Evolutionary conservation across 345 rosid genomes (phyloP).

Genomic region (Bruguiera gymnorhiza): DNA sequence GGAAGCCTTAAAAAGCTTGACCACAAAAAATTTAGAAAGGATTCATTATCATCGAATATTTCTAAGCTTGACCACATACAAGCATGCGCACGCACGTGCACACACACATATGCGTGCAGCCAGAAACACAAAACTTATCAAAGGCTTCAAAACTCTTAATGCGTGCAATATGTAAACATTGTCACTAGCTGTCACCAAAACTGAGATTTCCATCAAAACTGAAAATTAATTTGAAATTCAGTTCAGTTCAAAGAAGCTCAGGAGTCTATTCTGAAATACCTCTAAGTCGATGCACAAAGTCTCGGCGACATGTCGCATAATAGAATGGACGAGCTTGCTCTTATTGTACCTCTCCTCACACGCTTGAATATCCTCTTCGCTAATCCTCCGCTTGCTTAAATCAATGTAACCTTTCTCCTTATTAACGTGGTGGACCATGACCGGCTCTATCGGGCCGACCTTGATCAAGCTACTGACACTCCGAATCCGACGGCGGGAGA

Average conservation of each 20-base stretch:
- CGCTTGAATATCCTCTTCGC: slow-evolving; percentile 85
- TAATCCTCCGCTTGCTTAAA: slow-evolving; percentile 87
- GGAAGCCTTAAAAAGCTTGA: slow-evolving; percentile 1
- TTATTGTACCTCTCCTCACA: slow-evolving; percentile 96
- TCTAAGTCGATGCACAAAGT: slow-evolving; percentile 77
- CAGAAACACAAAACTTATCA: no score
- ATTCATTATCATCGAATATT: no score
- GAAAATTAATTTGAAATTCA: no score
- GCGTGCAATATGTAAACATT: no score
- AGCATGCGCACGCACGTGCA: no score
- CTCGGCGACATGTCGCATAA: slow-evolving; percentile 94
- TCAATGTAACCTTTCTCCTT: slow-evolving; percentile 95
- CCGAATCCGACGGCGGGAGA: slow-evolving; percentile 93
- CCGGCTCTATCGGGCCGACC: slow-evolving; percentile 95
- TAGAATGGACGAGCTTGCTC: slow-evolving; percentile 98
- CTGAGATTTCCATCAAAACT: no score
- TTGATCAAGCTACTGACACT: slow-evolving; percentile 90
- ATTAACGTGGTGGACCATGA: slow-evolving; percentile 91
- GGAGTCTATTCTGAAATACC: slow-evolving; percentile 32
- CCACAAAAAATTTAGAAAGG: background rate
- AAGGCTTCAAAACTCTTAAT: no score
- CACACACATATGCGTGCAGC: no score
- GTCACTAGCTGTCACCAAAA: no score
- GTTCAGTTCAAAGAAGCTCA: background rate
- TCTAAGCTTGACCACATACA: no score